Evolutionary conservation across 768 basidiomycete species (phyloP), one percentile per base, ranked within the genome.

Genomic region (Xerocomus potaroensis): DNA sequence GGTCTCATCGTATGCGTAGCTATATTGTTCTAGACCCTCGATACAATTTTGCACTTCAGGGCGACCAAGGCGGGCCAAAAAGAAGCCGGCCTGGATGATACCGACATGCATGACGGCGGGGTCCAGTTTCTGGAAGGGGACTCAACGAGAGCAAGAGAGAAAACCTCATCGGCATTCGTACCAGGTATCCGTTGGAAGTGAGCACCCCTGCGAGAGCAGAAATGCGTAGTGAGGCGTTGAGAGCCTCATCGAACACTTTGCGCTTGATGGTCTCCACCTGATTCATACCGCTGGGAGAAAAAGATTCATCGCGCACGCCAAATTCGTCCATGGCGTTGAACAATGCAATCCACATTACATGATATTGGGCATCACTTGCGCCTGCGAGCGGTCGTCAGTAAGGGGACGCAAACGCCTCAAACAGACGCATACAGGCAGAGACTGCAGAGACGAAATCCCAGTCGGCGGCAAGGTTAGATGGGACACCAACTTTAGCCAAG

Each of bases 371-470:
- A 61, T 93, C 88, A 59, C 86, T 89, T 16, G 87, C 85, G 55
- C 87, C 87, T 70, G 72, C 23, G 26, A 31, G 18, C 27, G 5
- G 24, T 11, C 35, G 35, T 51, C 42, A 44, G 36, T 21, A 15
- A 14, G 15, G 12, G 42, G 9, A n/a, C n/a, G n/a, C n/a, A 21
- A 5, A 19, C n/a, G 8, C 10, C 14, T 14, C 22, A 30, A 36
- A 48, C 12, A 47, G 37, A 27, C 1, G 62, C 77, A 53, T 49
- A 78, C 81, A 83, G 10, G 80, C 79, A 10, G 78, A 77, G 19
- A 84, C 79, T n/a, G 81, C 83, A 18, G 77, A 75, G 36, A 93
- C 81, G 57, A 95, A 97, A 58, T 96, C 91, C 92, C 93, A 95
- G 50, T 84, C 80, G 1, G 80, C 79, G 45, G 84, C 82, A 63